A percentile compares a stretch with the other conserved stretches of the same genome.
phyloP scores from a whole-genome alignment of 2,329 filamentous ascomycete species.

The Aphanocladium album region DNA sequence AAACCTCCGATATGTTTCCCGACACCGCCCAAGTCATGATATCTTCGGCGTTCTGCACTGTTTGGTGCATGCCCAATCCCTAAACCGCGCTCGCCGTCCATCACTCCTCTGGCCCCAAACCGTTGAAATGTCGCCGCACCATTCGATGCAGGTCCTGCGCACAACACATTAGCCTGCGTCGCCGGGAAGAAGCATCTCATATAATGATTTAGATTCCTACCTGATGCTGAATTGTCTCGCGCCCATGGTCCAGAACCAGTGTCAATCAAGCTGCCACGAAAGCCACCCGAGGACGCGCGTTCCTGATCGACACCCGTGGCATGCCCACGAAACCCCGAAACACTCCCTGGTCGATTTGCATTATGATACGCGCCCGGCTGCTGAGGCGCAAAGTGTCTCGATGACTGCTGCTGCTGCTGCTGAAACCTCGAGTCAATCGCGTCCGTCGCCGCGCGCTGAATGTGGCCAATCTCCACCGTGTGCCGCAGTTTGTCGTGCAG shows the following conservation, averaged over 20 bases:
- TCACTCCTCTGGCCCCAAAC: neutral
- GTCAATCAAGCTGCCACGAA: neutral
- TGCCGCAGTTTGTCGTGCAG: slow-evolving; percentile 57
- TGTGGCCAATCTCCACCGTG: slow-evolving; percentile 48
- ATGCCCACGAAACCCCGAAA: neutral
- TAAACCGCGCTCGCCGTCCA: slow-evolving; percentile 1
- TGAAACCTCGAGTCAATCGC: slow-evolving; percentile 25
- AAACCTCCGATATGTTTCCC: slow-evolving; percentile 1
- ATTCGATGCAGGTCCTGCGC: neutral
- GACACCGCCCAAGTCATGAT: neutral
- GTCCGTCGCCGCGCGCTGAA: slow-evolving; percentile 50
- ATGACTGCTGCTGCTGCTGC: slow-evolving; percentile 10
- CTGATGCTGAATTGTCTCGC: neutral
- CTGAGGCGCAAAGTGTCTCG: slow-evolving; percentile 13
- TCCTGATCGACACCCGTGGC: neutral
- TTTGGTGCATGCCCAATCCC: neutral
- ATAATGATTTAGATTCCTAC: no score
- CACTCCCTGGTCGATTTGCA: neutral
- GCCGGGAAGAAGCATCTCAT: no score
- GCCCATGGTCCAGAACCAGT: neutral
- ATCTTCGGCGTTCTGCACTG: neutral
- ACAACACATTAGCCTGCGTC: neutral
- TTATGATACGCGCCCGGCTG: slow-evolving; percentile 11
- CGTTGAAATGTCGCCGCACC: neutral
- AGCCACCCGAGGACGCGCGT: neutral